Percentiles rank a stretch among this genome's conserved stretches.
Conservation (phyloP, 2,329 filamentous ascomycete genomes). For the Lachnum nothofagi region DNA sequence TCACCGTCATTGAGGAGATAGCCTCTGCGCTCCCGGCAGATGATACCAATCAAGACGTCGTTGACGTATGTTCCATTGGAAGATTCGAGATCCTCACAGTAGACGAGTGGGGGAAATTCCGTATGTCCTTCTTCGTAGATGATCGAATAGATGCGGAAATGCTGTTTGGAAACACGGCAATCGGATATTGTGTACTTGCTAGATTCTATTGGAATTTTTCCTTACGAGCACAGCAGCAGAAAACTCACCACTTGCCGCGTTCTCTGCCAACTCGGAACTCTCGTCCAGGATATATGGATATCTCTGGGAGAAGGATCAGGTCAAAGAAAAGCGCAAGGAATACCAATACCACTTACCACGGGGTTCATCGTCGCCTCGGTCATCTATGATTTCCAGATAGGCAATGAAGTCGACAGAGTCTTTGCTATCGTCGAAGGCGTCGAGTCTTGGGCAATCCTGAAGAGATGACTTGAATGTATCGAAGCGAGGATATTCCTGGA, state of each 20-base stretch:
- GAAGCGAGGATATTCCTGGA: too few species aligned
- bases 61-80: constrained; percentile 52
- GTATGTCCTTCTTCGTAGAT: constrained; percentile 41
- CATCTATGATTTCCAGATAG: background rate
- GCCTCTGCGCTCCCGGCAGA: constrained; percentile 33
- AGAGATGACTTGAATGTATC: too few species aligned
- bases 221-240: background rate
- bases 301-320: constrained; percentile 8
- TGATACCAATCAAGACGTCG: constrained; percentile 40
- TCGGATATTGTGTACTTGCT: constrained; percentile 41
- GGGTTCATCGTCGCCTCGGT: constrained; percentile 3
- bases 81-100: constrained; percentile 52
- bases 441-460: background rate
- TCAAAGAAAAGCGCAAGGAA: background rate
- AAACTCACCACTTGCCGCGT: constrained; percentile 25
- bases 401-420: background rate
- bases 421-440: background rate
- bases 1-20: constrained; percentile 49
- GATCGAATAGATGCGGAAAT: constrained; percentile 53
- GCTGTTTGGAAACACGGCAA: constrained; percentile 44
- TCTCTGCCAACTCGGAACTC: constrained; percentile 31
- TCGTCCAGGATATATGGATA: constrained; percentile 13
- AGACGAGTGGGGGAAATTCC: constrained; percentile 39
- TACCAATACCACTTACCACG: background rate
- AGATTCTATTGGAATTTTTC: background rate